Conservation (phyloP, 176 grass and related monocot species). For the barley (Hordeum vulgare) region DNA sequence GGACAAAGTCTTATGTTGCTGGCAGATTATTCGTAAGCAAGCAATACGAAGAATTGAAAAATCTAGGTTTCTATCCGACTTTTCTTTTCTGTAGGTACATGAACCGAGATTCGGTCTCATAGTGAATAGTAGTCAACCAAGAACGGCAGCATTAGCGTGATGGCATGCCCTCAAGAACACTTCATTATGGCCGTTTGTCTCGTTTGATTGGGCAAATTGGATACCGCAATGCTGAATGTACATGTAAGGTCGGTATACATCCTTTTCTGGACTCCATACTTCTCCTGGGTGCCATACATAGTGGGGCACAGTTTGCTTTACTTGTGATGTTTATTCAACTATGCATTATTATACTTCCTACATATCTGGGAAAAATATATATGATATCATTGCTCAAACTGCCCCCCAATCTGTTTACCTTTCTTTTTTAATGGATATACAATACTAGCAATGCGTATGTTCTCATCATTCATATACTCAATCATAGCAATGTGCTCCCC, state of each 20-base stretch:
- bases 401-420: neutral
- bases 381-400: neutral
- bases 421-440: neutral
- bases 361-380: neutral
- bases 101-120: constrained; percentile 4
- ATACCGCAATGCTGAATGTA: constrained; percentile 4
- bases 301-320: neutral
- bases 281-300: neutral
- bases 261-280: neutral
- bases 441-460: neutral
- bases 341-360: neutral
- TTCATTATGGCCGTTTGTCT: constrained; percentile 8
- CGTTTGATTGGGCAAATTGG: constrained; percentile 11
- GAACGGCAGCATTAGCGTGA: neutral
- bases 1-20: neutral
- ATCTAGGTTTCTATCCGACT: neutral
- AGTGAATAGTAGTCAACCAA: constrained; percentile 28
- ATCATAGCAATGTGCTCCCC: neutral
- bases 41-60: neutral
- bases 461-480: neutral
- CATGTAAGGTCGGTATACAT: constrained; percentile 11
- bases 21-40: neutral
- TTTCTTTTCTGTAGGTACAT: neutral
- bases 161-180: constrained; percentile 2
- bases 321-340: neutral